A percentile compares a stretch with the other conserved stretches of the same genome.
Conservation (phyloP, 2,329 filamentous ascomycete genomes). For the Grosmannia huntii region DNA sequence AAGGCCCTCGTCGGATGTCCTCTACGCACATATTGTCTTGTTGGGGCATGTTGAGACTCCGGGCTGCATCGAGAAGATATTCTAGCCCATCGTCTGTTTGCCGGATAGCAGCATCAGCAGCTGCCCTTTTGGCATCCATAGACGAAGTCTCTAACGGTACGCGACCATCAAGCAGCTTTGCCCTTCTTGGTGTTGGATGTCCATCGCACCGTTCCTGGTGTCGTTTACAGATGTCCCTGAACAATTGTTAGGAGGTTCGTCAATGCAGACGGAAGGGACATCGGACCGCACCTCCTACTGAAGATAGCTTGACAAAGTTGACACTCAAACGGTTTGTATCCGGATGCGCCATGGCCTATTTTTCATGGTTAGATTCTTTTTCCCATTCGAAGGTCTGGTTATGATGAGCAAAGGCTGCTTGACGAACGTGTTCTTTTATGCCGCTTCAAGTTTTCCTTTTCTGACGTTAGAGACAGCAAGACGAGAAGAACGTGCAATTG, state of each 20-base stretch:
- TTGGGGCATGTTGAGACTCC: background rate
- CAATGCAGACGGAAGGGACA: background rate
- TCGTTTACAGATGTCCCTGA: constrained; percentile 4
- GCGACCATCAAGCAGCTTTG: background rate
- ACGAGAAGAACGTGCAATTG: background rate
- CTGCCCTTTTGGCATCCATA: background rate
- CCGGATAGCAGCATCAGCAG: background rate
- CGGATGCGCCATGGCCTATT: constrained; percentile 3
- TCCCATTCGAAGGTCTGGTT: background rate
- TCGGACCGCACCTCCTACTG: background rate
- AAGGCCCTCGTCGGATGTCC: background rate
- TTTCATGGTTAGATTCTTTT: background rate
- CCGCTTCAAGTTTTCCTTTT: constrained; percentile 3
- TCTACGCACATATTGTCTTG: background rate
- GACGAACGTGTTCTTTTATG: constrained; percentile 4
- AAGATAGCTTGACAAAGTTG: constrained; percentile 3
- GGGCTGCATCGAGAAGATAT: background rate
- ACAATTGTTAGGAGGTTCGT: background rate
- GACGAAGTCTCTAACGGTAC: background rate
- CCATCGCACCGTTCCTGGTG: constrained; percentile 5
- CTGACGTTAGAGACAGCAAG: background rate
- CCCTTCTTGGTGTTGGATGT: background rate
- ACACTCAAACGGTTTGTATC: constrained; percentile 1
- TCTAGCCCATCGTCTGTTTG: background rate
- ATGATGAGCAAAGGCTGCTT: background rate